Evolutionary conservation across 306 rosid species (phyloP).

Genomic region (Cucumis hystrix): DNA sequence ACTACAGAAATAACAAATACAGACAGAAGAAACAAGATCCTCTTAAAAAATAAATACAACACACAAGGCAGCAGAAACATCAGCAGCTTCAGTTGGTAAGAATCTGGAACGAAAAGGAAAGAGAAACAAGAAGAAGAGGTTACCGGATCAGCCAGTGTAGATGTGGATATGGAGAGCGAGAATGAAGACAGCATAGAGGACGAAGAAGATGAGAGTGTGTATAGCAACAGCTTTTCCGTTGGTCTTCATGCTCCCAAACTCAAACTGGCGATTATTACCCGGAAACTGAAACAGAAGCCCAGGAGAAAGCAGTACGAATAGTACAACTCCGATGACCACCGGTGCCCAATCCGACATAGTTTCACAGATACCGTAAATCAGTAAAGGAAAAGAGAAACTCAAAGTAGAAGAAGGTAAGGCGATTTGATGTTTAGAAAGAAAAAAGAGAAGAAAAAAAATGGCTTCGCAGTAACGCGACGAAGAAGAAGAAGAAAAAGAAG

Average conservation of each 20-base stretch:
- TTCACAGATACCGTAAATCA: not conserved
- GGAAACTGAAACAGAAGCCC: constrained; percentile 75
- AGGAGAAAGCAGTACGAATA: constrained; percentile 82
- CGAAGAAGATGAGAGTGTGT: constrained; percentile 82
- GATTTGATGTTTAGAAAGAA: not conserved
- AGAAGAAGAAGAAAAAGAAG: not conserved
- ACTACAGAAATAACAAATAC: not conserved
- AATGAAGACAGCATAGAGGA: constrained; percentile 51
- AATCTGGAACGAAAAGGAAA: not conserved
- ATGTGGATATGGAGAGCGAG: constrained; percentile 69
- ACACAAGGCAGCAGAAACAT: not conserved
- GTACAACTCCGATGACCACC: constrained; percentile 74
- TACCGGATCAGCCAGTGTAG: constrained; percentile 51
- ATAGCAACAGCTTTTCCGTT: constrained; percentile 79
- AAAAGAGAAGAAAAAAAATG: not conserved
- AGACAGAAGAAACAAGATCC: constrained; percentile 7
- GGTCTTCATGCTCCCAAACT: constrained; percentile 81
- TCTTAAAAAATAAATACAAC: not conserved
- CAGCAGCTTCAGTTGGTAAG: not conserved
- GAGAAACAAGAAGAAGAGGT: not conserved
- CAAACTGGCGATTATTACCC: constrained; percentile 50
- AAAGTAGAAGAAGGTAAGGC: not conserved
- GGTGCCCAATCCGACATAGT: constrained; percentile 95
- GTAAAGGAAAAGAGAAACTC: not conserved
- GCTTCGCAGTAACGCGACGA: not conserved